These are phyloP conservation scores for Xylaria sp. DNA, from an alignment of 2,329 filamentous ascomycete species.

Conservation along the genomic window DNA sequence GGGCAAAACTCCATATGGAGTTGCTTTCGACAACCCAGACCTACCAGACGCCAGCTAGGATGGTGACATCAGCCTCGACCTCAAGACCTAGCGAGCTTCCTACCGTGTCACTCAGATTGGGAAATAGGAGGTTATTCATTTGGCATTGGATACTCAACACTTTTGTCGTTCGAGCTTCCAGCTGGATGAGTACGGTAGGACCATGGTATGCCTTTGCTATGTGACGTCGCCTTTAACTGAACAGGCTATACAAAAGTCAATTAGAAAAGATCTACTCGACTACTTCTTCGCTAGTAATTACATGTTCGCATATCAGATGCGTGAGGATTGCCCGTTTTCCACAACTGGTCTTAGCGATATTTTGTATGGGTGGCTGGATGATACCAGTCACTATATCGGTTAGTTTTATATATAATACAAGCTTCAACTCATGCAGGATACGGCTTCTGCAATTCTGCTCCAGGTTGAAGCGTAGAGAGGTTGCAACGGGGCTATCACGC, in stretches of 20 bases:
- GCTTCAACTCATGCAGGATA: conserved; percentile 1
- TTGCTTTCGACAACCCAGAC: not conserved
- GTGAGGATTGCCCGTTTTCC: not conserved
- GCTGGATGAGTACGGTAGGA: not conserved
- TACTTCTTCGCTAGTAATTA: not conserved
- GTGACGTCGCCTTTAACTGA: not conserved
- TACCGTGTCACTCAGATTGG: not conserved
- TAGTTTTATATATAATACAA: conserved; percentile 25
- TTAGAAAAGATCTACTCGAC: not conserved
- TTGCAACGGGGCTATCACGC: not conserved
- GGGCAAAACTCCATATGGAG: not conserved
- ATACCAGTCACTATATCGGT: conserved; percentile 15
- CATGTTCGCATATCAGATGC: not conserved
- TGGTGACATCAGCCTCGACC: no score
- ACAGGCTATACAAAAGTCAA: not conserved
- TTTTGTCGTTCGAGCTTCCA: not conserved
- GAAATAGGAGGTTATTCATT: not conserved
- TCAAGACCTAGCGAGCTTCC: not conserved
- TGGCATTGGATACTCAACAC: not conserved
- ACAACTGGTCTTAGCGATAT: not conserved
- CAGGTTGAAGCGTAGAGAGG: conserved; percentile 6
- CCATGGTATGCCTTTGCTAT: not conserved
- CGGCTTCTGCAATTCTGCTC: not conserved
- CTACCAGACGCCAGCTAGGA: not conserved
- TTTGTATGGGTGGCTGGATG: not conserved